A percentile compares a stretch with the other conserved stretches of the same genome.
phyloP scores from a whole-genome alignment of 768 basidiomycete species.

The Gymnopilus junonius region DNA sequence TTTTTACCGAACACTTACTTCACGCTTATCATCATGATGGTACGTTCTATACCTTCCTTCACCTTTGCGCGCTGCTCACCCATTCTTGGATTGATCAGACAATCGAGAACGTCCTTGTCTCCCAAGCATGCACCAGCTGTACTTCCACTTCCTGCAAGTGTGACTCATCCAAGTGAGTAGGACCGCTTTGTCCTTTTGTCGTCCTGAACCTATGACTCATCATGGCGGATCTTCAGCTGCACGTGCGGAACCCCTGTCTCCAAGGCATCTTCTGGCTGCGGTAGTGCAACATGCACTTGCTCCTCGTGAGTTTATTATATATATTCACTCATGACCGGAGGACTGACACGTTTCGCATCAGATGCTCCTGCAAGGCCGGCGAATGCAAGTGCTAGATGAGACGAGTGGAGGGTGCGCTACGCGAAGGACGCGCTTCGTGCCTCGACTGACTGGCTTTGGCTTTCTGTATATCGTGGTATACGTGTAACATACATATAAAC shows the following conservation, averaged over 20 bases:
- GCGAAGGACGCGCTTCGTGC: not conserved
- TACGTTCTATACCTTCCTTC: not conserved
- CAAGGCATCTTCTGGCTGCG: constrained; percentile 11
- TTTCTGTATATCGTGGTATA: too few species aligned
- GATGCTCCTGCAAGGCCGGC: constrained; percentile 16
- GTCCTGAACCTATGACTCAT: not conserved
- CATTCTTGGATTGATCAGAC: not conserved
- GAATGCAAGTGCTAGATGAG: constrained; percentile 16
- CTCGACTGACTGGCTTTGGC: too few species aligned
- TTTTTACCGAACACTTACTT: not conserved
- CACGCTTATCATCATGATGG: constrained; percentile 3
- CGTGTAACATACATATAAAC: too few species aligned
- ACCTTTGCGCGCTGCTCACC: not conserved
- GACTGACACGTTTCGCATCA: not conserved
- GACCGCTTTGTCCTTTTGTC: not conserved
- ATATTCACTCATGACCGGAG: fast-evolving
- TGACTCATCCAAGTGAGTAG: constrained; percentile 4
- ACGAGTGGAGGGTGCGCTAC: not conserved
- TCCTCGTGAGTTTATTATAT: constrained; percentile 4
- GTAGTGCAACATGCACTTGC: constrained; percentile 15
- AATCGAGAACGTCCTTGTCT: constrained; percentile 6
- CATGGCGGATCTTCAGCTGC: not conserved
- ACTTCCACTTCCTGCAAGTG: constrained; percentile 14
- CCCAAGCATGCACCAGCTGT: constrained; percentile 5
- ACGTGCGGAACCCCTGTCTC: constrained; percentile 15